phyloP scores from a whole-genome alignment of 2,329 filamentous ascomycete genomes.

The Orbilia oligospora region DNA sequence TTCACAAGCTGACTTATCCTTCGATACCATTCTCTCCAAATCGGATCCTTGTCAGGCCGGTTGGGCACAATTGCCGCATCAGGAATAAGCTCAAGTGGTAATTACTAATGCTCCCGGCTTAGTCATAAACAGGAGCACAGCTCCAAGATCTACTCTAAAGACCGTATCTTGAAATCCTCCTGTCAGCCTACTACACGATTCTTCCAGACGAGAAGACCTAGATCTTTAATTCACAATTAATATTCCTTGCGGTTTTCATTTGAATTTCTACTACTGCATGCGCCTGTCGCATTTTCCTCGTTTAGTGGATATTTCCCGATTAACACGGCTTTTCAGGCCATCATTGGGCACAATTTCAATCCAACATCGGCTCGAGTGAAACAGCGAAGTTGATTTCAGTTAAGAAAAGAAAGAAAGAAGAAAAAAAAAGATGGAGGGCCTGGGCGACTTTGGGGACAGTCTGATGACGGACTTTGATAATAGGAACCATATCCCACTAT shows the following conservation, averaged over 20 bases:
- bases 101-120: conserved; percentile 57
- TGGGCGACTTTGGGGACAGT: conserved; percentile 44
- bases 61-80: conserved; percentile 58
- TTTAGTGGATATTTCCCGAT: conserved; percentile 33
- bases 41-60: conserved; percentile 49
- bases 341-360: conserved; percentile 34
- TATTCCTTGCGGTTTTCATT: not conserved
- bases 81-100: conserved; percentile 31
- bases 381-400: not conserved
- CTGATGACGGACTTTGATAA: conserved; percentile 46
- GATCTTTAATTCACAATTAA: conserved; percentile 13
- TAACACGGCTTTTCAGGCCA: conserved; percentile 10
- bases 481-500: conserved; percentile 17
- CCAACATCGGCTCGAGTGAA: conserved; percentile 13
- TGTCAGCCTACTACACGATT: conserved; percentile 27
- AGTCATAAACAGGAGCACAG: conserved; percentile 23
- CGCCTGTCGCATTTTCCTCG: not conserved
- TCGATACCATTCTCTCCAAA: not conserved
- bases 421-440: conserved; percentile 42
- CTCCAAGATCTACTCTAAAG: conserved; percentile 23
- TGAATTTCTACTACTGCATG: conserved; percentile 8
- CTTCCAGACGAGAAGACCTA: not conserved
- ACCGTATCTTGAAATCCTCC: conserved; percentile 39
- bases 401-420: not conserved
- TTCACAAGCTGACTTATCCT: not conserved